Base-by-base conservation (phyloP, 306 rosid genomes). In the Pyrus bretschneideri region DNA sequence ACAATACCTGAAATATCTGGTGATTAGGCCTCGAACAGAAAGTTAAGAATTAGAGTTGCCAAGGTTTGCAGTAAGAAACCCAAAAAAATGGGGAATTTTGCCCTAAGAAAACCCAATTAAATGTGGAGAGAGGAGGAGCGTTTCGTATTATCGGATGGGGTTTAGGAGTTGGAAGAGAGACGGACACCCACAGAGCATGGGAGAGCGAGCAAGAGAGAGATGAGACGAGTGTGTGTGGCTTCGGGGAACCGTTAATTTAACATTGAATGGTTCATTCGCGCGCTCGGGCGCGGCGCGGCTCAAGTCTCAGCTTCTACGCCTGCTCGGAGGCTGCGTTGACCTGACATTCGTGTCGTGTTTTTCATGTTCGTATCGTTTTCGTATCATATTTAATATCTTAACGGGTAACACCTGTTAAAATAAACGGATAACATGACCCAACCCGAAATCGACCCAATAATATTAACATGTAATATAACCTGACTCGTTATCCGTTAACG, bases 221-320 rank as follows among this genome's bases (percentile, higher is more conserved):
- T 83, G 77, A 80, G 83, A 83, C 81, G 83, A 87, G 74, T 79
- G 88, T 78, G 76, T 73, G 87, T 76, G 82, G 82, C 70, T 84
- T 58, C 78, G 73, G 74, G 62, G 81, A 85, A 81, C 91, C 91
- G 89, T 83, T 81, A 81, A 76, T 81, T 83, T 77, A 76, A 35
- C 86, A 74, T 83, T 83, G 76, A 81, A 78, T 70, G 80, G 75
- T 82, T 70, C 72, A 49, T 63, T 72, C 81, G 80, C 90, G 86
- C 83, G 78, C 74, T 67, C 7, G 58, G 81, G 80, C 79, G 77
- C 80, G 86, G 88, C 86, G 82, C 58, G 86, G 90, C 88, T 84
- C 83, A 22, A 83, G 80, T 63, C 69, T 58, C 76, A 76, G 83
- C 87, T 79, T 59, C 40, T 59, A 11, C 58, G 46, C 40, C 46